Evolutionary conservation across 2,329 filamentous ascomycete species (phyloP).

Genomic region (Cladophialophora bantiana): DNA sequence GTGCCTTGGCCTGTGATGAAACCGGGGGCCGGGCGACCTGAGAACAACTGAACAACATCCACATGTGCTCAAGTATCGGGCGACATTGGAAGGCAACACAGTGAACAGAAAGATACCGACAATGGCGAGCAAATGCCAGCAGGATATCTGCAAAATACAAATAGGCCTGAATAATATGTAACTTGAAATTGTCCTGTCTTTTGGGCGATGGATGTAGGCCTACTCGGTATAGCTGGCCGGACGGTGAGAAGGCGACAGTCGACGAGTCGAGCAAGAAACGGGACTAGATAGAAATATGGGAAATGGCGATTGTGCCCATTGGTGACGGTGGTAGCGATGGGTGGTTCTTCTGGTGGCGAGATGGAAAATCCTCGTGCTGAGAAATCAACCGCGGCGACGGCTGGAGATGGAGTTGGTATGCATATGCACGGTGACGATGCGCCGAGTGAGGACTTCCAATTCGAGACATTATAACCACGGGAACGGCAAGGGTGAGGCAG

Average conservation of each 20-base stretch:
- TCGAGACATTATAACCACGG: not conserved
- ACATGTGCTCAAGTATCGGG: constrained; percentile 25
- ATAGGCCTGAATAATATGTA: constrained; percentile 16
- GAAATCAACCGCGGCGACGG: constrained; percentile 18
- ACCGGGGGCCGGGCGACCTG: constrained; percentile 4
- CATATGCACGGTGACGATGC: constrained; percentile 21
- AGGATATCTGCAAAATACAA: constrained; percentile 29
- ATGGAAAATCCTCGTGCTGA: constrained; percentile 13
- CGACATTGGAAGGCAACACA: constrained; percentile 23
- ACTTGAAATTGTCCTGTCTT: not conserved
- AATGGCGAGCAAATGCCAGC: constrained; percentile 17
- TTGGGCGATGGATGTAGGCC: no score
- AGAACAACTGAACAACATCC: constrained; percentile 19
- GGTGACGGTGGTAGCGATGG: not conserved
- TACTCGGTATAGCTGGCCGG: no score
- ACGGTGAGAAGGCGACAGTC: no score
- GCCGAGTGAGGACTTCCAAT: constrained; percentile 5
- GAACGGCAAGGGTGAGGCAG: not conserved
- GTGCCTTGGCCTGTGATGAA: constrained; percentile 8
- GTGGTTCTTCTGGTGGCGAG: constrained; percentile 8
- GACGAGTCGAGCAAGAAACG: not conserved
- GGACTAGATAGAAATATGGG: not conserved
- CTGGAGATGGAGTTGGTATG: constrained; percentile 12
- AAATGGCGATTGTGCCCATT: not conserved
- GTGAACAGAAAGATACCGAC: constrained; percentile 24